Evolutionary conservation across 148 eudicot genomes (phyloP), one percentile per base, ranked within the genome.

Genomic region (Oxyria digyna): DNA sequence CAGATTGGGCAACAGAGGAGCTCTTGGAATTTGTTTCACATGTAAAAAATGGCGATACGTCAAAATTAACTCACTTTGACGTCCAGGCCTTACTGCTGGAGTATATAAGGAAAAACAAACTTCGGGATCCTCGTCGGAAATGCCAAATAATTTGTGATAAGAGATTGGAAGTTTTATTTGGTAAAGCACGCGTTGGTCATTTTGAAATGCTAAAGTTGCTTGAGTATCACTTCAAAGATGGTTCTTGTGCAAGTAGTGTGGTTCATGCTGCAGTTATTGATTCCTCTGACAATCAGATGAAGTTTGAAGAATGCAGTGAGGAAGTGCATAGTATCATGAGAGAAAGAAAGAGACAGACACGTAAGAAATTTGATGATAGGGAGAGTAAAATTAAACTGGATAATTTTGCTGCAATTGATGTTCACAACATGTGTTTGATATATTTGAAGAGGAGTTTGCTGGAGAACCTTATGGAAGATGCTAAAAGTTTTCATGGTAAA

Each of bases 191-290:
- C 38, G 96, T 90, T 43, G 96, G 87, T 74, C 95, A 87, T 69
- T 79, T 87, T 81, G 98, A 93, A 79, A 89, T 93, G 98, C 80
- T 90, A 31, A 89, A 89, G 83, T 87, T 93, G 79, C 88, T 93
- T 38, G 96, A 90, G 45, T 82, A 70, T 80, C 83, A 80, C n/a
- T 74, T 81, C 46, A 84, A 82, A 75, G 95, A 89, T 67, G 95
- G 85, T 72, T 69, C 73, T 45, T 80, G 76, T 67, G 80, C 84
- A 71, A 80, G 77, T 75, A 72, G 75, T 26, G 68, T 73, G 66
- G 75, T 80, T 67, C 86, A 75, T 41, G 85, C 82, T 76, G 89
- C 82, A 75, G 74, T 79, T 67, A 69, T 78, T 67, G 79, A 82
- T 72, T 69, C 77, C 65, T 42, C 45, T 77, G 69, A 78, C 65